Evolutionary conservation across 2,329 filamentous ascomycete species (phyloP), one percentile per base, ranked within the genome.

Genomic region (Nakataea oryzae): DNA sequence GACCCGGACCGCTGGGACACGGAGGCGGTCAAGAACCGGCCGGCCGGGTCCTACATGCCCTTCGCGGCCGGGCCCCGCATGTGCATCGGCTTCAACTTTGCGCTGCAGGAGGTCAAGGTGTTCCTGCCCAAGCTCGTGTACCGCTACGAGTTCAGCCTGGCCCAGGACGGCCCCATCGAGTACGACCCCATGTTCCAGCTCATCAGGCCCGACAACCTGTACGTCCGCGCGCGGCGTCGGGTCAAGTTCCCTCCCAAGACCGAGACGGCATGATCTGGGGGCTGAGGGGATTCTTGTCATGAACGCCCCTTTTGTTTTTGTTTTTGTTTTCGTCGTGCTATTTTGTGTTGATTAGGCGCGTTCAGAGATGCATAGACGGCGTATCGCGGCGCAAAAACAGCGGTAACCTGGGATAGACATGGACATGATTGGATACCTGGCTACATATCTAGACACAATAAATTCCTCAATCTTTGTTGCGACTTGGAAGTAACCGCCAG

Each of bases 1-100:
- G 75, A 86, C 65, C 82, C 84, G 0, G 83, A 86, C 63, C 74
- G 85, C 2, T 87, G 85, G 85, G 78, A 80, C 64, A 78, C 78
- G 0, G 78, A 81, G 0, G 72, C 75, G 14, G 81, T 83, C 62
- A 83, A 82, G 73, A 77, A 76, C 65, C 69, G 77, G 2, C 81
- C 79, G 57, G 76, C 77, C 32, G 78, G 76, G 1, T 73, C 79
- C 0, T 87, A 86, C 66, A 74, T 82, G 3, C 85, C 85, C 0
- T 88, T 87, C 65, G 84, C 80, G 0, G 73, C 78, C 0, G 85
- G 85, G 0, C 79, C 75, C 0, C 74, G 85, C 1, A 79, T 79
- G 73, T 87, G 85, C 64, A 82, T 87, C 62, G 85, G 84, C 0
- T 86, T 86, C 76, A 87, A 86, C 71, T 86, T 87, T 69, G 85